phyloP scores from a whole-genome alignment of 805 yeast genomes.

The Wickerhamiella allomyrinae region DNA sequence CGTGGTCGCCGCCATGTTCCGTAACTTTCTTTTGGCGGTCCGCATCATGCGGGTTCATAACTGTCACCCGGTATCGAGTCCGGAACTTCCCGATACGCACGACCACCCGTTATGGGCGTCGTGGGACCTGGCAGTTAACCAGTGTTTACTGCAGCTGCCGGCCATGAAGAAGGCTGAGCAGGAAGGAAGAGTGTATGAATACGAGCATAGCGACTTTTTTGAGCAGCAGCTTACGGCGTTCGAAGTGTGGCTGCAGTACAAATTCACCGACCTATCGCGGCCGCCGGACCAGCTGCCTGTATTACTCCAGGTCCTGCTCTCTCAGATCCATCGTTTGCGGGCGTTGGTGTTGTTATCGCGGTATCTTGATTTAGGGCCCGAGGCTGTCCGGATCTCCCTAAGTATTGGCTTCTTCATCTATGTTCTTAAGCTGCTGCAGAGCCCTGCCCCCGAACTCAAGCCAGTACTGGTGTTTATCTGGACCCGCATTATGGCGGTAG shows the following conservation, averaged over 20 bases:
- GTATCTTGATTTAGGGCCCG: conserved; percentile 87
- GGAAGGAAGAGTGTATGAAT: conserved; percentile 31
- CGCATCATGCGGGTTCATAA: conserved; percentile 86
- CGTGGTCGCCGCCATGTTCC: conserved; percentile 89
- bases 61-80: conserved; percentile 90
- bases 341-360: conserved; percentile 74
- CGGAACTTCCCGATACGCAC: conserved; percentile 73
- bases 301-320: conserved; percentile 77
- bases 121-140: conserved; percentile 96
- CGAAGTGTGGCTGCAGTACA: conserved; percentile 84
- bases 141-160: conserved; percentile 49
- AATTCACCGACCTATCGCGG: conserved; percentile 60
- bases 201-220: conserved; percentile 85
- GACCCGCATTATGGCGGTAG: conserved; percentile 97
- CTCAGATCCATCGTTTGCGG: conserved; percentile 85
- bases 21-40: conserved; percentile 84
- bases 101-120: conserved; percentile 94
- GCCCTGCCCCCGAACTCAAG: conserved; percentile 89
- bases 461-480: conserved; percentile 92
- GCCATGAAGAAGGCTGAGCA: conserved; percentile 23
- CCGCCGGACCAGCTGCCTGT: conserved; percentile 95
- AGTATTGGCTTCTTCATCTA: conserved; percentile 95
- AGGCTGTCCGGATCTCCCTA: conserved; percentile 89
- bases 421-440: conserved; percentile 73
- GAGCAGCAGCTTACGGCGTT: conserved; percentile 94